Conservation (phyloP, 192 early-diverging fungal species). For the Coemansia umbellata region DNA sequence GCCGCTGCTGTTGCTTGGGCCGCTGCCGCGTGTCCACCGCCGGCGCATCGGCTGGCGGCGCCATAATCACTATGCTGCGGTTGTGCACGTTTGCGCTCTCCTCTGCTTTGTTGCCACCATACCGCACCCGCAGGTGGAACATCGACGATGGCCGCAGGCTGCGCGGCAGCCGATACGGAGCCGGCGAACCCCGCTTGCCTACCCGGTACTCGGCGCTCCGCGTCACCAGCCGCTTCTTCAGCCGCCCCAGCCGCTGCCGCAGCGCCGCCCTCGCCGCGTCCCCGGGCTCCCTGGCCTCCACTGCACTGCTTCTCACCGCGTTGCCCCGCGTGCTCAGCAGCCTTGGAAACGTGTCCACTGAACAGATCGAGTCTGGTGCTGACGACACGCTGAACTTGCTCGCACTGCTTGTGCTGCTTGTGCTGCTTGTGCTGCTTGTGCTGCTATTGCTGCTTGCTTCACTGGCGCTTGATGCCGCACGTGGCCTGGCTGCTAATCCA, state of each 20-base stretch:
- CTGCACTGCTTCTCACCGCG: constrained; percentile 1
- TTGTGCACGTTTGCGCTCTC: background rate
- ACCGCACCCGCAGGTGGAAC: constrained; percentile 41
- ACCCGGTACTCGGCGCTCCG: background rate
- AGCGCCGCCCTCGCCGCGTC: constrained; percentile 3
- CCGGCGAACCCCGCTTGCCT: no score
- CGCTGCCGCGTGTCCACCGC: background rate
- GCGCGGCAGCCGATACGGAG: constrained; percentile 30
- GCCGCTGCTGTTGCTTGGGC: background rate
- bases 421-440: background rate
- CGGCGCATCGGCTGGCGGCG: background rate
- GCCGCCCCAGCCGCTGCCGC: background rate
- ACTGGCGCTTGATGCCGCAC: background rate
- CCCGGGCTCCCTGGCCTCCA: no score
- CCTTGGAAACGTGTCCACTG: constrained; percentile 28
- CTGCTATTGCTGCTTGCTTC: background rate
- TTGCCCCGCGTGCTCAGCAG: constrained; percentile 2
- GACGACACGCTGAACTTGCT: constrained; percentile 2
- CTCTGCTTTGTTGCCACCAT: constrained; percentile 3
- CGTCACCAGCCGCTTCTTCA: constrained; percentile 1
- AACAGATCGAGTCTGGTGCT: constrained; percentile 37
- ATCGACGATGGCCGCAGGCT: constrained; percentile 41
- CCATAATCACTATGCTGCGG: constrained; percentile 5
- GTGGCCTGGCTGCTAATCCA: constrained; percentile 3
- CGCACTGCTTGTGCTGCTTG: background rate